Conservation (phyloP, 768 basidiomycete species). For the Russula vinacea region DNA sequence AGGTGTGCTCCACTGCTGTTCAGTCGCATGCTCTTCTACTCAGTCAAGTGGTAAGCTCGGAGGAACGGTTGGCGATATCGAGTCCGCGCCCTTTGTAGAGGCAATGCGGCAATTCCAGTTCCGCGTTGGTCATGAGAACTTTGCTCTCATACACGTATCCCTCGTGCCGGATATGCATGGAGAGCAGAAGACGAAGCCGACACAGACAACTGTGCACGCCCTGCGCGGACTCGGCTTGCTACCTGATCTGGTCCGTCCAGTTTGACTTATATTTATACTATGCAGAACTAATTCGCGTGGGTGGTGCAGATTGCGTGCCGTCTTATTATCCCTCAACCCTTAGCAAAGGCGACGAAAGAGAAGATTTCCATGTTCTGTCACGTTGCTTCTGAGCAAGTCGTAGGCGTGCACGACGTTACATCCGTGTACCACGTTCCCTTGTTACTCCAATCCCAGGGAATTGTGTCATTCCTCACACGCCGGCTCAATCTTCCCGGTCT, state of each 20-base stretch:
- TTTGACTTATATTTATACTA: neutral
- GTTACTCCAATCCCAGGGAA: slow-evolving; percentile 88
- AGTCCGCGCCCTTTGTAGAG: slow-evolving; percentile 96
- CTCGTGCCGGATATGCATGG: slow-evolving; percentile 99
- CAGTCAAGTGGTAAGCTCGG: slow-evolving; percentile 61
- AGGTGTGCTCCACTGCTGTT: slow-evolving; percentile 49
- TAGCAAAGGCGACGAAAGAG: slow-evolving; percentile 82
- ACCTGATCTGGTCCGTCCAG: slow-evolving; percentile 70
- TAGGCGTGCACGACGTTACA: slow-evolving; percentile 93
- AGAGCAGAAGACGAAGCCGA: slow-evolving; percentile 99
- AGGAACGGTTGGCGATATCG: slow-evolving; percentile 97
- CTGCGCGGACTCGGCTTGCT: slow-evolving; percentile 87
- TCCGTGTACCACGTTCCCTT: slow-evolving; percentile 98
- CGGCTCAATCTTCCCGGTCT: slow-evolving; percentile 68
- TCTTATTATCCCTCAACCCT: slow-evolving; percentile 69
- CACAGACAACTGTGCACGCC: slow-evolving; percentile 94
- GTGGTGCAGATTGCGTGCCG: slow-evolving; percentile 83
- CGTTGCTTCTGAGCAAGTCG: slow-evolving; percentile 81
- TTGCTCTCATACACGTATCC: slow-evolving; percentile 94
- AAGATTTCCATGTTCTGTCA: slow-evolving; percentile 99
- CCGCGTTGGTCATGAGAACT: slow-evolving; percentile 93
- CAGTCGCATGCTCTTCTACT: neutral
- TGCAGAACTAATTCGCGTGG: slow-evolving; percentile 3
- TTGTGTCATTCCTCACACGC: slow-evolving; percentile 77
- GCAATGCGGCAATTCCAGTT: slow-evolving; percentile 99